A percentile compares a stretch with the other conserved stretches of the same genome.
Evolutionary conservation across 1,284 basidiomycete genomes (phyloP).

Genomic region (Peniophora sp.): DNA sequence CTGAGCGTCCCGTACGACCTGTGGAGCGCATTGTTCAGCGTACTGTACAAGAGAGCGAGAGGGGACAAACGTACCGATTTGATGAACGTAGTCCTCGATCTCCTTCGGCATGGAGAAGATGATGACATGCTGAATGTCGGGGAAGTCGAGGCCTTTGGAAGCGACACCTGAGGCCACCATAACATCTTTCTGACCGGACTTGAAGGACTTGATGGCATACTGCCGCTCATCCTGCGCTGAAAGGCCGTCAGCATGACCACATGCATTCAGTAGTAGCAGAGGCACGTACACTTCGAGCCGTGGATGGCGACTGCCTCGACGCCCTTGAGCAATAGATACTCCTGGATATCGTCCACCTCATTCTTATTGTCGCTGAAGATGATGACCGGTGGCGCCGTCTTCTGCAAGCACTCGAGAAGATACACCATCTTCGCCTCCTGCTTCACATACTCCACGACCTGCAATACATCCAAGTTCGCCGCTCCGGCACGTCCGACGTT

Average conservation of each 20-base stretch:
- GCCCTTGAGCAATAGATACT: conserved; percentile 93
- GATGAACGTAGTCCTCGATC: conserved; percentile 97
- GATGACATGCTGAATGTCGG: conserved; percentile 96
- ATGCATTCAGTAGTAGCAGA: neutral
- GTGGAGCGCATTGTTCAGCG: no score
- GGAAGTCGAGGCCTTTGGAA: conserved; percentile 97
- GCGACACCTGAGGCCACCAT: conserved; percentile 99
- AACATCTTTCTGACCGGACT: conserved; percentile 93
- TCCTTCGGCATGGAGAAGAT: conserved; percentile 99
- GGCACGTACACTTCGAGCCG: conserved; percentile 81
- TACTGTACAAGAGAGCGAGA: no score
- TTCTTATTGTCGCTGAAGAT: conserved; percentile 99
- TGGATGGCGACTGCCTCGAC: conserved; percentile 99
- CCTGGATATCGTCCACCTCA: conserved; percentile 98
- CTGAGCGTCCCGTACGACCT: conserved; percentile 89
- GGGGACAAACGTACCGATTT: conserved; percentile 50
- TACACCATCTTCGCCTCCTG: conserved; percentile 99
- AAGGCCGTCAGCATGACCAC: neutral
- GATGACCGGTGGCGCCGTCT: conserved; percentile 97
- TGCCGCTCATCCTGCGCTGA: conserved; percentile 96
- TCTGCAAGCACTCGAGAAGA: conserved; percentile 93
- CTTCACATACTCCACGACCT: conserved; percentile 98
- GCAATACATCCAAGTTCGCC: conserved; percentile 93
- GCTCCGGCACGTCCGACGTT: conserved; percentile 98
- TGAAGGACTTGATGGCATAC: conserved; percentile 97